These are phyloP conservation scores for Orbilia ellipsospora DNA, from an alignment of 2,329 filamentous ascomycete genomes.

Conservation along the genomic window DNA sequence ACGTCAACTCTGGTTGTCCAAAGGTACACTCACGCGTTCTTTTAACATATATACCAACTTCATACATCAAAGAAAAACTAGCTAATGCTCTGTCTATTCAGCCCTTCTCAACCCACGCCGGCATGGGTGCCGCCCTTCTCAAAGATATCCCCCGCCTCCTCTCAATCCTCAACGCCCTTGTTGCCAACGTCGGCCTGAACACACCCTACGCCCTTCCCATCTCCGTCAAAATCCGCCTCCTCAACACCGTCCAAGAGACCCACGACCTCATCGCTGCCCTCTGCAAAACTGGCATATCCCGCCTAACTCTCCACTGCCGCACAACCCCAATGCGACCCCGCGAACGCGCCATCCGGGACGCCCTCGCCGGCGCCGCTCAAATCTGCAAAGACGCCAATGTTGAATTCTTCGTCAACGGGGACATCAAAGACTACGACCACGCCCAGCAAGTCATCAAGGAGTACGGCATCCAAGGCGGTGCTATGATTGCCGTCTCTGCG, in stretches of 20 bases:
- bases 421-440: slow-evolving; percentile 80
- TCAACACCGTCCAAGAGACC: slow-evolving; percentile 80
- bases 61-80: background rate
- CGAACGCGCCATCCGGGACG: slow-evolving; percentile 85
- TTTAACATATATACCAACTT: background rate
- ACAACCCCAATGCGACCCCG: slow-evolving; percentile 95
- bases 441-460: slow-evolving; percentile 77
- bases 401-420: slow-evolving; percentile 94
- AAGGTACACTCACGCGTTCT: slow-evolving; percentile 66
- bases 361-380: slow-evolving; percentile 83
- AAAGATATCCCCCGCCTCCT: slow-evolving; percentile 84
- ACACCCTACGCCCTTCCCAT: slow-evolving; percentile 66
- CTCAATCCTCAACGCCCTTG: slow-evolving; percentile 83
- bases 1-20: slow-evolving; percentile 97
- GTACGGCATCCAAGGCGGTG: slow-evolving; percentile 85
- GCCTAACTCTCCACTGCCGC: slow-evolving; percentile 92
- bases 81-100: background rate
- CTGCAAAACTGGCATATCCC: slow-evolving; percentile 88
- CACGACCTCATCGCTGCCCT: slow-evolving; percentile 80
- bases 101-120: slow-evolving; percentile 89
- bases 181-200: slow-evolving; percentile 76
- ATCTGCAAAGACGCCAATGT: slow-evolving; percentile 87
- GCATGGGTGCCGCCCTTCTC: slow-evolving; percentile 94
- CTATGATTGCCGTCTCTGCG: slow-evolving; percentile 92
- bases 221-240: slow-evolving; percentile 93